phyloP scores from a whole-genome alignment of 2,329 filamentous ascomycete species.

The Trichoderma sp. region DNA sequence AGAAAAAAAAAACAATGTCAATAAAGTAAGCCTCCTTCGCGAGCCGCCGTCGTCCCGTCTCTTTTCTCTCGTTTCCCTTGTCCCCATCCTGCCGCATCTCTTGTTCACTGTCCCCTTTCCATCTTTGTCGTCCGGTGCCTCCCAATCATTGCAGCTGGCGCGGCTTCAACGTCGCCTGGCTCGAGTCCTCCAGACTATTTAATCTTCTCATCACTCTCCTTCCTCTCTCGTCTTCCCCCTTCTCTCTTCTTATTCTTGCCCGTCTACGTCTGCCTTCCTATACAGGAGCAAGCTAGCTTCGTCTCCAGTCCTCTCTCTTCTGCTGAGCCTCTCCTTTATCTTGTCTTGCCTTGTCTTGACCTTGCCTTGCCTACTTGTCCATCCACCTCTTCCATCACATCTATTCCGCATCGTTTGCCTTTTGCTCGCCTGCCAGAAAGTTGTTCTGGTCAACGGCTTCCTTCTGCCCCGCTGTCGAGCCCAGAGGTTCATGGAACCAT shows the following conservation, averaged over 20 bases:
- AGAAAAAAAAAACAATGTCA: conserved; percentile 43
- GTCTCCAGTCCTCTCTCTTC: not conserved
- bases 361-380: not conserved
- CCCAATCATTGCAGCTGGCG: conserved; percentile 12
- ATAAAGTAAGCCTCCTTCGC: conserved; percentile 49
- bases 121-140: not conserved
- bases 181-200: conserved; percentile 5
- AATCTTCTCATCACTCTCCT: conserved; percentile 1
- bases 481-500: conserved; percentile 32
- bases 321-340: not conserved
- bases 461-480: conserved; percentile 22
- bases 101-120: conserved; percentile 22
- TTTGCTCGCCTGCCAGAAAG: conserved; percentile 24
- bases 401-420: conserved; percentile 19
- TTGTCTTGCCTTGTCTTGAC: not conserved
- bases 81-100: conserved; percentile 10
- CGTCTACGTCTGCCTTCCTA: not conserved
- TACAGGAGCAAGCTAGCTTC: not conserved
- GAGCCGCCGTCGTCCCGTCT: conserved; percentile 19
- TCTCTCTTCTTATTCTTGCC: not conserved
- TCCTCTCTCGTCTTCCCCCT: not conserved
- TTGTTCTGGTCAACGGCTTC: conserved; percentile 22
- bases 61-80: conserved; percentile 24
- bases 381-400: not conserved
- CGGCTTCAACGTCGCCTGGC: conserved; percentile 9